Conservation (phyloP, 139 green algal genomes). For the Haematococcus sp. region DNA sequence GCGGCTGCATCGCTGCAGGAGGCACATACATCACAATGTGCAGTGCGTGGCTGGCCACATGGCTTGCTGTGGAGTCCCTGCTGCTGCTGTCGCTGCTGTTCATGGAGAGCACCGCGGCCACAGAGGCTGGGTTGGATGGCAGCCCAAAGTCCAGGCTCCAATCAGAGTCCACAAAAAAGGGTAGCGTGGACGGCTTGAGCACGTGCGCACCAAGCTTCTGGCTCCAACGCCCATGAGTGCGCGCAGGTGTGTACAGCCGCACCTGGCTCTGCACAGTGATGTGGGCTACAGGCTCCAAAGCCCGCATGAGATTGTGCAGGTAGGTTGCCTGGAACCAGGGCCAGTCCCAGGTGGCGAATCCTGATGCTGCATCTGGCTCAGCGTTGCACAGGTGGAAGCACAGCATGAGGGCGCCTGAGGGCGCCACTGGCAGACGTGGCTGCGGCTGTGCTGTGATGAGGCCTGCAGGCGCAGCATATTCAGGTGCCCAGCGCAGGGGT, state of each 20-base stretch:
- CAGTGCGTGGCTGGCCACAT: constrained; percentile 37
- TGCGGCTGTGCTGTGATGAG: no score
- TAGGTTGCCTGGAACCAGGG: constrained; percentile 11
- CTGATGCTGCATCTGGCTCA: constrained; percentile 9
- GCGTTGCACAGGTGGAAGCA: constrained; percentile 45
- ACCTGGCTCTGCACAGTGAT: constrained; percentile 27
- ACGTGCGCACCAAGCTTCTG: constrained; percentile 18
- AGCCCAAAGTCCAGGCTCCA: constrained; percentile 33
- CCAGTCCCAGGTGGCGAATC: constrained; percentile 19
- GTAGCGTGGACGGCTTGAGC: constrained; percentile 23
- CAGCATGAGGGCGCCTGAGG: constrained; percentile 18
- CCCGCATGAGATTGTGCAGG: constrained; percentile 15
- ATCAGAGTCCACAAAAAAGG: constrained; percentile 43
- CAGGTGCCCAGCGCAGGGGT: no score
- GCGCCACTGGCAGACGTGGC: constrained; percentile 3
- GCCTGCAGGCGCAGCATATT: no score
- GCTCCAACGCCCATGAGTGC: constrained; percentile 19
- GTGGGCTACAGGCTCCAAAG: constrained; percentile 13
- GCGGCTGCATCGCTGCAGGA: constrained; percentile 21
- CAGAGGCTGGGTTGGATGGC: neutral
- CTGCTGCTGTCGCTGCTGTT: neutral
- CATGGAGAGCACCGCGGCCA: neutral
- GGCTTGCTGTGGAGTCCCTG: constrained; percentile 7
- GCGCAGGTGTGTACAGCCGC: constrained; percentile 21
- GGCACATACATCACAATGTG: constrained; percentile 56